phyloP scores from a whole-genome alignment of 495 filamentous ascomycete genomes.

The Aspergillus egyptiacus region DNA sequence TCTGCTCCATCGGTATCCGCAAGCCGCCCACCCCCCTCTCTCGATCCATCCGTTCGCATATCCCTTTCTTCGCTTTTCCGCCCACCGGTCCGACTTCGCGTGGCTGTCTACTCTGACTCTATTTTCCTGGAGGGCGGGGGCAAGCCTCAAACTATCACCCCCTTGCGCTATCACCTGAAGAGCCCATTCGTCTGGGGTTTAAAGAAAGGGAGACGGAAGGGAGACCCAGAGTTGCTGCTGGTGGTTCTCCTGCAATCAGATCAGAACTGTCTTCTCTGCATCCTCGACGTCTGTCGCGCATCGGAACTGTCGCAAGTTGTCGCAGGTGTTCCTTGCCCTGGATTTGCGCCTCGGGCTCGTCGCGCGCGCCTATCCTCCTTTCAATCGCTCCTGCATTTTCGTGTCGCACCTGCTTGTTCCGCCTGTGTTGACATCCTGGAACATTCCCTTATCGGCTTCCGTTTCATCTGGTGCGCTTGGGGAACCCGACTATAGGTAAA shows the following conservation, averaged over 20 bases:
- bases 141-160: slow-evolving; percentile 9
- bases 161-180: slow-evolving; percentile 19
- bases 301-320: slow-evolving; percentile 8
- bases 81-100: slow-evolving; percentile 15
- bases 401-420: slow-evolving; percentile 26
- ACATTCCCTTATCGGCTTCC: slow-evolving; percentile 19
- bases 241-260: slow-evolving; percentile 21
- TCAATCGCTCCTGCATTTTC: slow-evolving; percentile 23
- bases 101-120: slow-evolving; percentile 19
- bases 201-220: slow-evolving; percentile 26
- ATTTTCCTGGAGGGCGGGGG: slow-evolving; percentile 10
- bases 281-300: slow-evolving; percentile 13
- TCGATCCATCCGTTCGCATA: slow-evolving; percentile 12
- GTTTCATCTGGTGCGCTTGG: slow-evolving; percentile 16
- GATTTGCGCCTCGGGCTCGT: slow-evolving; percentile 20
- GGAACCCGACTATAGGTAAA: slow-evolving; percentile 6
- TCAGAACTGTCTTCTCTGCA: slow-evolving; percentile 10
- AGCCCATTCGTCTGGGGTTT: slow-evolving; percentile 14
- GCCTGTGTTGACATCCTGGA: slow-evolving; percentile 18
- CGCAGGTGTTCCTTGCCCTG: slow-evolving; percentile 16
- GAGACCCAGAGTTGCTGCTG: slow-evolving; percentile 24
- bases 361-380: slow-evolving; percentile 19
- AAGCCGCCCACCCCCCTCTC: slow-evolving; percentile 6
- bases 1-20: slow-evolving; percentile 17
- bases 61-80: slow-evolving; percentile 21